Conservation (phyloP, 352 stramenopile genomes). For the Pythium rhizo-oryzae region DNA sequence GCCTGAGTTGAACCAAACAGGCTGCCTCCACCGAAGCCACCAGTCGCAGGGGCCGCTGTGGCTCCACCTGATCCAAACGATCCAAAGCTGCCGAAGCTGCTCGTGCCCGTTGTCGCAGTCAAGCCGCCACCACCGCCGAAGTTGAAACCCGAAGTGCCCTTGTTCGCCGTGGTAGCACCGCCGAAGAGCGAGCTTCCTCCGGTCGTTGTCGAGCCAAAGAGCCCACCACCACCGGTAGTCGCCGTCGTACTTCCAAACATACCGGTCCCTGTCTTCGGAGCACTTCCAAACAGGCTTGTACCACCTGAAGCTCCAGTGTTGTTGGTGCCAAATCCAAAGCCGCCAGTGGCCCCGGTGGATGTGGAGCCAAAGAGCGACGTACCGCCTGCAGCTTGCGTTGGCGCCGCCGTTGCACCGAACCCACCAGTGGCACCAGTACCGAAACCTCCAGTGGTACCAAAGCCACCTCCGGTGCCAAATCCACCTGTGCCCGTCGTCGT, state of each 20-base stretch:
- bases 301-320: conserved; percentile 6
- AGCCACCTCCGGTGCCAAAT: conserved; percentile 23
- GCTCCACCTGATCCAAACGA: conserved; percentile 21
- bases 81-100: conserved; percentile 25
- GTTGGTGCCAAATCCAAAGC: conserved; percentile 24
- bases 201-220: conserved; percentile 24
- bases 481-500: conserved; percentile 20
- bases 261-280: conserved; percentile 16
- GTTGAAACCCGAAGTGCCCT: conserved; percentile 12
- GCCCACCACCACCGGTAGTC: background rate
- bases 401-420: conserved; percentile 16
- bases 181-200: conserved; percentile 23
- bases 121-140: conserved; percentile 18
- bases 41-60: conserved; percentile 10
- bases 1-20: conserved; percentile 13
- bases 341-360: conserved; percentile 1
- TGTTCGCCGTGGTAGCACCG: conserved; percentile 12
- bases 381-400: conserved; percentile 11
- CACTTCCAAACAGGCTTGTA: conserved; percentile 25
- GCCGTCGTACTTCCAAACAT: conserved; percentile 20
- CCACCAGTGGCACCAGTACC: conserved; percentile 9
- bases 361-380: conserved; percentile 23
- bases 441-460: conserved; percentile 15
- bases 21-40: conserved; percentile 19
- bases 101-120: conserved; percentile 7